Base-by-base conservation (phyloP, 768 basidiomycete species). In the Kwoniella heveanensis region DNA sequence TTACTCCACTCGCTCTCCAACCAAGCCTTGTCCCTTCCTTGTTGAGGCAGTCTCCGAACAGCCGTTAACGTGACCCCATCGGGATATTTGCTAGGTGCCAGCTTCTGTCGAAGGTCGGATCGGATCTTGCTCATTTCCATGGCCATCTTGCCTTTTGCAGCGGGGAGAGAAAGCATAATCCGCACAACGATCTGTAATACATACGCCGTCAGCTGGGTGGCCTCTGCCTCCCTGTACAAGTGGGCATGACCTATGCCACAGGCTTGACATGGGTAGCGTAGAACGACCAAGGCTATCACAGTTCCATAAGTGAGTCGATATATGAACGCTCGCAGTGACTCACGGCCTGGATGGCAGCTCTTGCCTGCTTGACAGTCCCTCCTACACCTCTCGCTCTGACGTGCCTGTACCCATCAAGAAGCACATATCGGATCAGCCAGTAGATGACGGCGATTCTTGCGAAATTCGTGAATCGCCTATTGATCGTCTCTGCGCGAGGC, bases 131-230 rank as follows among this genome's bases (percentile, higher is more conserved):
- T 64, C 13, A 79, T 60, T 57, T 79, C 78, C 8, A 66, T 57
- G 2, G 57, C 52, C 32, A 79, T 55, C 48, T 79, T 69, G 8
- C 50, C 49, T 24, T 63, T 50, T 1, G 74, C 71, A 1, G 77
- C 72, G 2, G 78, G 78, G 0, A 79, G 70, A 12, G 68, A 69
- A 13, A 79, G 66, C 27, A 79, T 64, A 7, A 79, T 39, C 19
- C 60, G 29, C 29, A 76, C 57, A 19, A 74, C 62, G 19, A 71
- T 8, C 66, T 71, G 27, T 25, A 21, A 22, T 15, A 36, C 25
- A 55, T 44, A n/a, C n/a, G n/a, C n/a, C n/a, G n/a, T n/a, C n/a
- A n/a, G n/a, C n/a, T n/a, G n/a, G n/a, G n/a, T n/a, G n/a, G n/a
- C n/a, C n/a, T n/a, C n/a, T n/a, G n/a, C n/a, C n/a, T n/a, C n/a